Evolutionary conservation across 441 rosid genomes (phyloP).

Genomic region (Euphorbia celastroides): DNA sequence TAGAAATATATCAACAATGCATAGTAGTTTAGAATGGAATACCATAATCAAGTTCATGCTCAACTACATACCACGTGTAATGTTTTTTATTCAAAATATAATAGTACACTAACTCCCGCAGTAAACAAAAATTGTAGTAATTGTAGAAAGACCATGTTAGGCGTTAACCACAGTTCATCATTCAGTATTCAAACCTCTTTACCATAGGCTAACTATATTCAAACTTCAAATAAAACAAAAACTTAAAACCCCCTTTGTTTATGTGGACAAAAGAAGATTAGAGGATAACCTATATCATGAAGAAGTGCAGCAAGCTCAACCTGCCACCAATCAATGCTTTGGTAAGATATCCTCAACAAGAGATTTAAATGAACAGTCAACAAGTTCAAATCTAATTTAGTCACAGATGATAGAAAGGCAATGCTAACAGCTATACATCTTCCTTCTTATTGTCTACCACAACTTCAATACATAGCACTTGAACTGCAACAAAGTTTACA

Average conservation of each 20-base stretch:
- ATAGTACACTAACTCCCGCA: neutral
- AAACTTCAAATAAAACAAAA: neutral
- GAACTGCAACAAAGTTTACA: too few relatives aligned
- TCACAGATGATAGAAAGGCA: neutral
- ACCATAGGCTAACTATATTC: neutral
- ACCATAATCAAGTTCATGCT: neutral
- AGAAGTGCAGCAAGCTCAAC: slow-evolving; percentile 90
- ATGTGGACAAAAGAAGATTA: neutral
- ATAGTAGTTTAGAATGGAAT: neutral
- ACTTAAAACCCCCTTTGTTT: neutral
- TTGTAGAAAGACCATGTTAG: neutral
- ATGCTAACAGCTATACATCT: neutral
- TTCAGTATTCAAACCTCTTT: neutral
- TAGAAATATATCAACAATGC: neutral
- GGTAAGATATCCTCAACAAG: neutral
- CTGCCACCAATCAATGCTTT: slow-evolving; percentile 25
- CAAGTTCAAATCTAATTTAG: neutral
- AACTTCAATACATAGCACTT: neutral
- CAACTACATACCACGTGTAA: neutral
- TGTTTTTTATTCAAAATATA: neutral
- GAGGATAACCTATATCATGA: slow-evolving; percentile 63
- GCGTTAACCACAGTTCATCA: neutral
- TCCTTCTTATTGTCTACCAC: slow-evolving; percentile 7
- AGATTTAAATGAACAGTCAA: neutral
- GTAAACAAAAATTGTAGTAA: neutral